Conservation (phyloP, 176 grass and related monocot species). For the Tillandsia fasciculata region DNA sequence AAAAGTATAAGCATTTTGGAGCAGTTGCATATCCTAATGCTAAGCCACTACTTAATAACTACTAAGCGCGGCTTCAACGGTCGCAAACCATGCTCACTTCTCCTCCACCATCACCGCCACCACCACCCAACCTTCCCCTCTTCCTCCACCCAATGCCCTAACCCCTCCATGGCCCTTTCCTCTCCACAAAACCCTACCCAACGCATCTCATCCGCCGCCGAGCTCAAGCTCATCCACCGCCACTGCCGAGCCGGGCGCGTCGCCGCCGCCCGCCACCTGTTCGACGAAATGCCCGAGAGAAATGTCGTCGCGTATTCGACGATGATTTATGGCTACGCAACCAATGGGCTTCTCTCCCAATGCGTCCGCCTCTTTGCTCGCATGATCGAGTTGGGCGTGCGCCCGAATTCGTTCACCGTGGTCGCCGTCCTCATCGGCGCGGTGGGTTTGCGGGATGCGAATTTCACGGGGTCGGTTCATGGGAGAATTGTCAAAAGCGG, state of each 20-base stretch:
- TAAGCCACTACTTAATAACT: background rate
- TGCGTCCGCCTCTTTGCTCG: slow-evolving; percentile 26
- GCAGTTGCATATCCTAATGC: background rate
- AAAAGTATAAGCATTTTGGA: no score
- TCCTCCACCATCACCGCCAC: background rate
- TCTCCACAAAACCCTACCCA: background rate
- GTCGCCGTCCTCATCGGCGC: slow-evolving; percentile 27
- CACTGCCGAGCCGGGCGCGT: background rate
- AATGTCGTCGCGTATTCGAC: slow-evolving; percentile 38
- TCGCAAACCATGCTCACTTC: background rate
- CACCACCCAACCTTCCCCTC: background rate
- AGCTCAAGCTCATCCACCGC: background rate
- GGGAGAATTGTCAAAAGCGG: slow-evolving; percentile 37
- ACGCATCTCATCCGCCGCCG: background rate
- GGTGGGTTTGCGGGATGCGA: slow-evolving; percentile 20
- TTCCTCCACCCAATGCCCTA: background rate
- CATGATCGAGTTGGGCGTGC: slow-evolving; percentile 32
- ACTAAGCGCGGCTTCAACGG: background rate
- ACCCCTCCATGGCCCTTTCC: background rate
- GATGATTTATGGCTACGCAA: slow-evolving; percentile 32
- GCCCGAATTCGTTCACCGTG: slow-evolving; percentile 53
- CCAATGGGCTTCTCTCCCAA: slow-evolving; percentile 16
- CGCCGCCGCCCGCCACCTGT: slow-evolving; percentile 9
- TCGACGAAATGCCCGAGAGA: slow-evolving; percentile 34
- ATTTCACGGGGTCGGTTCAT: slow-evolving; percentile 35